Percentiles rank a stretch among this genome's conserved stretches.
These are phyloP conservation scores for Penicillium macrosclerotiorum DNA, from an alignment of 495 filamentous ascomycete species.

Conservation along the genomic window DNA sequence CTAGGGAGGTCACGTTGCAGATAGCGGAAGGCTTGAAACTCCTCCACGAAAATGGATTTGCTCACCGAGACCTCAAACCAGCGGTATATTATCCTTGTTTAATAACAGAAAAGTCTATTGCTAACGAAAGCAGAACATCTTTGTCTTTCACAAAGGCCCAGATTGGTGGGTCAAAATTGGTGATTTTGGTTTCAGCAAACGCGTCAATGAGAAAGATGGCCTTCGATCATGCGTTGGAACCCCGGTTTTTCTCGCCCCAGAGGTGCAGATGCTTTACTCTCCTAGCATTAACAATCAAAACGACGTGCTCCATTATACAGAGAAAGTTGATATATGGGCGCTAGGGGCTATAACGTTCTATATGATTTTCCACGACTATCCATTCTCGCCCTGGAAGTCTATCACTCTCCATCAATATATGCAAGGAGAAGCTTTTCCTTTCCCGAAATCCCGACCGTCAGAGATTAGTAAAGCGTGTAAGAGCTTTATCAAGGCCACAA, in stretches of 20 bases:
- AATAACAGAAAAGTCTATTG: not conserved
- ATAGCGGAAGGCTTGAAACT: slow-evolving; percentile 38
- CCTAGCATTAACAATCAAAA: not conserved
- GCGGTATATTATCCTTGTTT: slow-evolving; percentile 19
- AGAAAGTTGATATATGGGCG: slow-evolving; percentile 9
- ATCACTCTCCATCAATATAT: not conserved
- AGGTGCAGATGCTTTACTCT: slow-evolving; percentile 1
- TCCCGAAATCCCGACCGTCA: not conserved
- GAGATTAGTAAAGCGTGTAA: not conserved
- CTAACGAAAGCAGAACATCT: slow-evolving; percentile 10
- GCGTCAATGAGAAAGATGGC: not conserved
- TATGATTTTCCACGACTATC: slow-evolving; percentile 2
- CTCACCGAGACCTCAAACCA: slow-evolving; percentile 51
- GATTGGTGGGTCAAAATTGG: slow-evolving; percentile 36
- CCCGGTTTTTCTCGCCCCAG: not conserved
- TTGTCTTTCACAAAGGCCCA: slow-evolving; percentile 5
- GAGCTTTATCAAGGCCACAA: not conserved
- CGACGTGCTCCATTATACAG: not conserved
- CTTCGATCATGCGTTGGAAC: not conserved
- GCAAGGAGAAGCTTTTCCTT: not conserved
- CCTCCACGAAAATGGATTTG: slow-evolving; percentile 45
- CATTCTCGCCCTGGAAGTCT: not conserved
- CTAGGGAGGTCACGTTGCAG: slow-evolving; percentile 35
- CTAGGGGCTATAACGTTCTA: slow-evolving; percentile 4
- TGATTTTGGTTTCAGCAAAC: slow-evolving; percentile 30